A percentile compares a stretch with the other conserved stretches of the same genome.
phyloP scores from a whole-genome alignment of 1,284 basidiomycete genomes.

The Malassezia psittaci region DNA sequence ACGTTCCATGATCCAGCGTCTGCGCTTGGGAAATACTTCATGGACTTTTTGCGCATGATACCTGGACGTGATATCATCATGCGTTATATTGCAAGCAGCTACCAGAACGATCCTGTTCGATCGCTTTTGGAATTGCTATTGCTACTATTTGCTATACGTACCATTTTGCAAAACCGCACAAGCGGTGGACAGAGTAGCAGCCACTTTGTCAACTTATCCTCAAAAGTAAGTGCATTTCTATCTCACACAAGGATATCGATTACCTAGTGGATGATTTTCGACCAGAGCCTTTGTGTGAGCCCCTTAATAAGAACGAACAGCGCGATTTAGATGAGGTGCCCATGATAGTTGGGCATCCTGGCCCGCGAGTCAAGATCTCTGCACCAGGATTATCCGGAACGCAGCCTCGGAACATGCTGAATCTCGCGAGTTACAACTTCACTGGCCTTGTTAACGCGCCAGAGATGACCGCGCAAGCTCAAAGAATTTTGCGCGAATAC shows the following conservation, averaged over 20 bases:
- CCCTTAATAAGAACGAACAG: constrained; percentile 58
- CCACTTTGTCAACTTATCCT: constrained; percentile 74
- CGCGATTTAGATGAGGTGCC: constrained; percentile 66
- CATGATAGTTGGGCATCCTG: constrained; percentile 67
- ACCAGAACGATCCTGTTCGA: constrained; percentile 70
- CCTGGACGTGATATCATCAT: constrained; percentile 81
- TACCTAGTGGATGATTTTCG: constrained; percentile 92
- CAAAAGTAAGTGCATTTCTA: constrained; percentile 58
- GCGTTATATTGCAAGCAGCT: constrained; percentile 72
- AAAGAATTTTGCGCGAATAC: constrained; percentile 78
- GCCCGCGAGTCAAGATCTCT: constrained; percentile 63
- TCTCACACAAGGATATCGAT: constrained; percentile 69
- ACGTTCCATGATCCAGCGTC: not conserved
- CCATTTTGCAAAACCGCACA: constrained; percentile 77
- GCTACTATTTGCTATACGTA: constrained; percentile 70
- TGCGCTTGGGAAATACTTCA: not conserved
- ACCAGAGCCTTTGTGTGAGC: constrained; percentile 70
- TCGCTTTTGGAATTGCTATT: constrained; percentile 83
- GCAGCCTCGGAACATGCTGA: constrained; percentile 62
- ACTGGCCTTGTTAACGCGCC: constrained; percentile 81
- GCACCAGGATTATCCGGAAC: constrained; percentile 57
- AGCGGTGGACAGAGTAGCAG: constrained; percentile 73
- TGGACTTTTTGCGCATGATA: constrained; percentile 49
- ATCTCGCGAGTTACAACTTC: constrained; percentile 88
- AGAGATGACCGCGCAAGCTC: constrained; percentile 70